Percentiles rank a stretch among this genome's conserved stretches.
Conservation (phyloP, 306 rosid genomes). For the Alnus glutinosa region DNA sequence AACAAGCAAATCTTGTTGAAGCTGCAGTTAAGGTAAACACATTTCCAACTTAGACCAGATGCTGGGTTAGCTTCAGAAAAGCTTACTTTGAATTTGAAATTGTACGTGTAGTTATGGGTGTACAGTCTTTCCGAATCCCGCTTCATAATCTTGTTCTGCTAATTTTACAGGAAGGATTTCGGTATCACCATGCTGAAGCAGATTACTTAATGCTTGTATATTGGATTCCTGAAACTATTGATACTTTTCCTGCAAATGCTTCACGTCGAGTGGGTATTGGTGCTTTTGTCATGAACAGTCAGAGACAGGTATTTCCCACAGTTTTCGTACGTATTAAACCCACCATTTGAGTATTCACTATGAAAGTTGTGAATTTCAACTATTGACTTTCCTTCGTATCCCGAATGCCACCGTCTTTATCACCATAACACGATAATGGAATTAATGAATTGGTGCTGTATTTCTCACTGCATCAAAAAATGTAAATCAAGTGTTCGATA, state of each 20-base stretch:
- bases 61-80: conserved; percentile 8
- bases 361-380: no score
- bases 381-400: no score
- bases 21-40: conserved; percentile 58
- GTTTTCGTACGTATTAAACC: no score
- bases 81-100: not conserved
- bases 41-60: not conserved
- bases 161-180: conserved; percentile 71
- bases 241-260: conserved; percentile 78
- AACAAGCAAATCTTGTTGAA: conserved; percentile 57
- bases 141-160: conserved; percentile 13
- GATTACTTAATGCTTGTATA: conserved; percentile 75
- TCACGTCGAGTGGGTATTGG: conserved; percentile 78
- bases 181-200: conserved; percentile 87
- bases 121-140: not conserved
- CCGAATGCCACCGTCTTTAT: no score
- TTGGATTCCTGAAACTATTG: conserved; percentile 66
- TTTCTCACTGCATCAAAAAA: no score
- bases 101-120: not conserved
- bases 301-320: conserved; percentile 51
- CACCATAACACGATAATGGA: no score
- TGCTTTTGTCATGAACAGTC: conserved; percentile 72
- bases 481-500: no score
- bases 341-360: no score
- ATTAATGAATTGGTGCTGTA: no score